phyloP scores from a whole-genome alignment of 2,329 filamentous ascomycete species.

The Epichloe typhina region DNA sequence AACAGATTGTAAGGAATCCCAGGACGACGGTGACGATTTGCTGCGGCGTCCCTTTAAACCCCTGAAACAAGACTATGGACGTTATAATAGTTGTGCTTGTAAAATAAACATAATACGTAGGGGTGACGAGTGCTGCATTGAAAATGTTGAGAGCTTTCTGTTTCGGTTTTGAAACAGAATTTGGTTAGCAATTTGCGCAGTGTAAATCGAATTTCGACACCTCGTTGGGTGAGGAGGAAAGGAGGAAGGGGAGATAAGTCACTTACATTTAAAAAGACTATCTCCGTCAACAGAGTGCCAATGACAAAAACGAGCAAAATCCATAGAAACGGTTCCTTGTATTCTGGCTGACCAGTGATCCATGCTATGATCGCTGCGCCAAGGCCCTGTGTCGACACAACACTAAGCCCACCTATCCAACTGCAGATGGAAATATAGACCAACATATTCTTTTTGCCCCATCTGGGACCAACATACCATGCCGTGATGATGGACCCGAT shows the following conservation, averaged over 20 bases:
- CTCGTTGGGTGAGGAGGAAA: no score
- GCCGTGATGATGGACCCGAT: slow-evolving; percentile 59
- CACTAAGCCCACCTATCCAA: slow-evolving; percentile 83
- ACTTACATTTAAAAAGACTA: slow-evolving; percentile 87
- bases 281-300: slow-evolving; percentile 78
- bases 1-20: slow-evolving; percentile 87
- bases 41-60: slow-evolving; percentile 74
- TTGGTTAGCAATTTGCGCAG: background rate
- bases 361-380: slow-evolving; percentile 86
- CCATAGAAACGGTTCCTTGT: slow-evolving; percentile 96
- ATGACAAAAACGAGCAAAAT: slow-evolving; percentile 85
- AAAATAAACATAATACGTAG: slow-evolving; percentile 98
- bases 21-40: slow-evolving; percentile 82
- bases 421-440: slow-evolving; percentile 96
- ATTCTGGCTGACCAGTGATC: slow-evolving; percentile 68
- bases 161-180: background rate
- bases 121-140: slow-evolving; percentile 92
- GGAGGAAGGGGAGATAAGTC: no score
- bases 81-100: slow-evolving; percentile 92
- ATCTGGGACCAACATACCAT: slow-evolving; percentile 71
- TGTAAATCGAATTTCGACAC: no score
- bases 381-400: slow-evolving; percentile 86
- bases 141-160: slow-evolving; percentile 97
- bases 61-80: slow-evolving; percentile 80
- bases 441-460: slow-evolving; percentile 94